A percentile compares a stretch with the other conserved stretches of the same genome.
Conservation (phyloP, 306 rosid species). For the Castanospermum australe region DNA sequence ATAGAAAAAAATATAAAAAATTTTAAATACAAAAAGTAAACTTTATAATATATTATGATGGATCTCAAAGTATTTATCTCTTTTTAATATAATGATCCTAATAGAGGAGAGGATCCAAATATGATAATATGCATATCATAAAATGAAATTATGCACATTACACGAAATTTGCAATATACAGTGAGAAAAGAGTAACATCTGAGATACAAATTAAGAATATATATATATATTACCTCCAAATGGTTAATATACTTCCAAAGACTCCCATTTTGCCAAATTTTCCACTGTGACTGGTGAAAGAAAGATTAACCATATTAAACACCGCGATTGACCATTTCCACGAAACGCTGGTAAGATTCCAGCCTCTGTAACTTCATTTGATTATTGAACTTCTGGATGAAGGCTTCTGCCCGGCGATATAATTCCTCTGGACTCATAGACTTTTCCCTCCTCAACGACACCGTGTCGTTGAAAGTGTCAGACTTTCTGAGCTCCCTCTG, state of each 20-base stretch:
- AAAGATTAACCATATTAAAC: constrained; percentile 36
- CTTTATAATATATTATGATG: no score
- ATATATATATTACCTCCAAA: constrained; percentile 26
- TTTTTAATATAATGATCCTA: no score
- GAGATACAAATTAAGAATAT: background rate
- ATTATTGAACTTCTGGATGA: constrained; percentile 59
- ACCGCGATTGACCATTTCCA: constrained; percentile 48
- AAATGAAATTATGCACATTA: constrained; percentile 15
- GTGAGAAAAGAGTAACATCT: background rate
- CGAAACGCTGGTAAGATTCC: constrained; percentile 69
- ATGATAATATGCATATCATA: background rate
- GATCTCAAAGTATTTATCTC: no score
- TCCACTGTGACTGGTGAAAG: constrained; percentile 36
- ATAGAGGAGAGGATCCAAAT: no score
- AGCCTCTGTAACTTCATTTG: constrained; percentile 74
- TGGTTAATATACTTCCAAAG: constrained; percentile 21
- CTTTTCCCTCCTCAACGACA: constrained; percentile 56
- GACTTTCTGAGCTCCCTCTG: constrained; percentile 60
- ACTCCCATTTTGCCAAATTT: constrained; percentile 27
- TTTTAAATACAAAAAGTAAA: no score
- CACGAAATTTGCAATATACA: constrained; percentile 10
- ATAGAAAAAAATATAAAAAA: no score
- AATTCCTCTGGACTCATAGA: constrained; percentile 76
- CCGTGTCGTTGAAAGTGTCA: constrained; percentile 64
- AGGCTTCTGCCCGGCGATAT: constrained; percentile 60